phyloP scores from a whole-genome alignment of 371 early-diverging fungal species.

The Dichotomocladium elegans region DNA sequence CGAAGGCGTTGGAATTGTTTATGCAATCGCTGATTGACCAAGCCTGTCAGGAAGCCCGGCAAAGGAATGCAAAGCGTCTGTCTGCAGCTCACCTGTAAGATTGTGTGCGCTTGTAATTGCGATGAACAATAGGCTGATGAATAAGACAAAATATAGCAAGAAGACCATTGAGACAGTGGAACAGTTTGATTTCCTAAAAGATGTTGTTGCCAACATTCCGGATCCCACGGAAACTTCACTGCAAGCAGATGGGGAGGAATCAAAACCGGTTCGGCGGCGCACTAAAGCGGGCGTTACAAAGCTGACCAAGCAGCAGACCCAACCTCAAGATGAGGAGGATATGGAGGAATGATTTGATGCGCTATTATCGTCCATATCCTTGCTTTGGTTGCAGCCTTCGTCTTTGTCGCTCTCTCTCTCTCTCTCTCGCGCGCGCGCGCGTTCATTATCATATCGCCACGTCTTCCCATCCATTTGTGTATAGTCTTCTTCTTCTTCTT shows the following conservation, averaged over 20 bases:
- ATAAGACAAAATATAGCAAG: slow-evolving; percentile 55
- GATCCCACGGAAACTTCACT: slow-evolving; percentile 58
- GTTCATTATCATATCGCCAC: no score
- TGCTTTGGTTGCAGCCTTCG: no score
- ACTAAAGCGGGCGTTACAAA: no score
- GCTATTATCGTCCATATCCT: no score
- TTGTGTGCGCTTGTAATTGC: background rate
- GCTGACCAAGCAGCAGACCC: background rate
- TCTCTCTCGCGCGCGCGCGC: no score
- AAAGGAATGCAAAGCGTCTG: slow-evolving; percentile 78
- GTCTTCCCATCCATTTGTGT: no score
- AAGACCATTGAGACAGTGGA: slow-evolving; percentile 80
- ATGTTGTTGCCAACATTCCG: slow-evolving; percentile 81
- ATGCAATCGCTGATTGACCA: slow-evolving; percentile 89
- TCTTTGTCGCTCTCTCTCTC: no score
- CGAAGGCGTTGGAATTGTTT: slow-evolving; percentile 92
- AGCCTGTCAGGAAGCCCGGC: slow-evolving; percentile 78
- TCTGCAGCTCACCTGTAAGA: slow-evolving; percentile 82
- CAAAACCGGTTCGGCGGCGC: slow-evolving; percentile 13
- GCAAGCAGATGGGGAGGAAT: slow-evolving; percentile 6
- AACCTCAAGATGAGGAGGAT: no score
- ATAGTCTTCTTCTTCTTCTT: no score
- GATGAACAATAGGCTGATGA: background rate
- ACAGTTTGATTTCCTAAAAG: slow-evolving; percentile 91
- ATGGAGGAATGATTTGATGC: no score